Evolutionary conservation across 768 basidiomycete species (phyloP).

Genomic region (Lentinula aciculospora): DNA sequence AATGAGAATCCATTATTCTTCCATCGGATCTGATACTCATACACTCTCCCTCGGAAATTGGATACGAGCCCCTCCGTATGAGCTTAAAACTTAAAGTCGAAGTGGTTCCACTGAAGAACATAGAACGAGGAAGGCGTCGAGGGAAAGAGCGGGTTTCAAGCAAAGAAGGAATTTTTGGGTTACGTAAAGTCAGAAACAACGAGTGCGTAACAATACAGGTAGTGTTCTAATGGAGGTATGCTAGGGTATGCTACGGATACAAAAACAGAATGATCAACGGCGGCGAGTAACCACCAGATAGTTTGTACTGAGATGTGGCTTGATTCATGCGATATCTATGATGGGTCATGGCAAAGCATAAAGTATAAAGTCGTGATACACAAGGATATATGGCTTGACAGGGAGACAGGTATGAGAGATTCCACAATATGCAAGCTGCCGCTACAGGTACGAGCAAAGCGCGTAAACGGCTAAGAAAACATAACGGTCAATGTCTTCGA

Average conservation of each 20-base stretch:
- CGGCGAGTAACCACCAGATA: no score
- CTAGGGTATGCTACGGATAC: background rate
- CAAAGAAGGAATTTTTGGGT: background rate
- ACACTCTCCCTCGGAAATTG: background rate
- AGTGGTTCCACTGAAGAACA: background rate
- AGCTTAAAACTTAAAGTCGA: background rate
- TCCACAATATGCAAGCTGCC: no score
- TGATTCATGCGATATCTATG: no score
- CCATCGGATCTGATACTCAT: background rate
- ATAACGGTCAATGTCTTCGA: background rate
- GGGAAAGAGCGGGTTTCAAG: background rate
- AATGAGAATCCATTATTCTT: background rate
- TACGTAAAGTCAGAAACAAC: background rate
- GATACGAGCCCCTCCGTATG: background rate
- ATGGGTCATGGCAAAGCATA: no score
- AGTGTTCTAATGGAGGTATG: no score
- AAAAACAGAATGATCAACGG: background rate
- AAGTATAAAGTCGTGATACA: no score
- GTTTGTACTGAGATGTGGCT: no score
- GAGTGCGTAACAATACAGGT: background rate
- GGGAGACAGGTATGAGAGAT: no score
- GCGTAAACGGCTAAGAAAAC: no score
- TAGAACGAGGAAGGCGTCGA: background rate
- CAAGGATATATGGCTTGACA: no score
- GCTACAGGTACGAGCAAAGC: no score